These are phyloP conservation scores for Chrysoporthe cubensis DNA, from an alignment of 2,329 filamentous ascomycete species.

Conservation along the genomic window DNA sequence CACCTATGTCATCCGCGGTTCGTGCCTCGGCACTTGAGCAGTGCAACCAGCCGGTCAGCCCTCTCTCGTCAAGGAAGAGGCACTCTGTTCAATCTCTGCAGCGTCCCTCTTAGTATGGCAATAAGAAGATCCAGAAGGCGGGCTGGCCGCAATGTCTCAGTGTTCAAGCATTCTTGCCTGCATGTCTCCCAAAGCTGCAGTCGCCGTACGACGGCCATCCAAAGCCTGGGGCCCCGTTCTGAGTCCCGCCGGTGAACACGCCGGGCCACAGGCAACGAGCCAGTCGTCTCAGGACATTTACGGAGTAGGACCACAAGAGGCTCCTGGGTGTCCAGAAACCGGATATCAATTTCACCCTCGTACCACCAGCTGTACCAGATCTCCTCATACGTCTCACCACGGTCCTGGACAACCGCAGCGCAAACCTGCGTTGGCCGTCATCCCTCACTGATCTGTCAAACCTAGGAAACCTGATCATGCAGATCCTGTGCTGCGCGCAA, in stretches of 20 bases:
- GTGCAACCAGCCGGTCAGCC: background rate
- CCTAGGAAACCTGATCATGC: constrained; percentile 4
- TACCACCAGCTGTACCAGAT: constrained; percentile 3
- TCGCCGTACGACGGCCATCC: background rate
- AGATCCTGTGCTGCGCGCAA: background rate
- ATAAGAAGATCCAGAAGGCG: background rate
- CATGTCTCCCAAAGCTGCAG: background rate
- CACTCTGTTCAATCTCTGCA: background rate
- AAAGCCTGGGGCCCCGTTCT: background rate
- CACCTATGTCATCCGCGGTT: background rate
- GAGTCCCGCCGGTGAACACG: background rate
- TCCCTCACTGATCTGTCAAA: background rate
- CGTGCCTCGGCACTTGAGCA: background rate
- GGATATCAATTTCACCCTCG: constrained; percentile 7
- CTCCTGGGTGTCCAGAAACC: constrained; percentile 1
- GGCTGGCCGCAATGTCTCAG: background rate
- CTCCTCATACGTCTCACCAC: constrained; percentile 5
- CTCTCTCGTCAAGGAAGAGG: too few relatives aligned
- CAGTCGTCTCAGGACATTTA: background rate
- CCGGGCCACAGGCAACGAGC: background rate
- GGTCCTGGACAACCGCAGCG: background rate
- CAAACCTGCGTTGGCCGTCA: background rate
- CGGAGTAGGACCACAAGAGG: background rate
- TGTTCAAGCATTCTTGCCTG: too few relatives aligned
- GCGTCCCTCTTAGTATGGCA: background rate